Evolutionary conservation across 257 asterid genomes (phyloP), one percentile per base, ranked within the genome.

Genomic region (Solanum sejunctum): DNA sequence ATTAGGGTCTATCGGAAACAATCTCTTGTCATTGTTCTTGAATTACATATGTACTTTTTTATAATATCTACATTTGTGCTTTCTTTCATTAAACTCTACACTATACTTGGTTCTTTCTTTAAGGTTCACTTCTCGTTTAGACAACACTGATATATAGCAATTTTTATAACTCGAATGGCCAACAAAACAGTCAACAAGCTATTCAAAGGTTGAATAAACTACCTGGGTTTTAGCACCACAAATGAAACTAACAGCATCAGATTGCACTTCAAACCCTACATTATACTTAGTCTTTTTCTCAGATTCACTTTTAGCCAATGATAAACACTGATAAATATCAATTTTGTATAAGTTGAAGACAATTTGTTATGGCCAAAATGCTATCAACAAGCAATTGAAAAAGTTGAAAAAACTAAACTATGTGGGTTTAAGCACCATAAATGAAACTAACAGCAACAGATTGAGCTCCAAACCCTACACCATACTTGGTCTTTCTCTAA

Each of bases 221-320:
- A 94, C 98, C 85, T 97, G 98, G 66, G 97, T 95, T 91, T 94
- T 94, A 69, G 98, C 97, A 84, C 98, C 95, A 83, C 98, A 97
- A 41, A 97, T 92, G 86, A 95, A 93, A 90, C 91, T 95, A 72
- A 95, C 93, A 21, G 98, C 98, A 67, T 96, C 98, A 12, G 94
- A 88, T 89, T 96, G 99, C 66, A 98, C 98, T 85, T 93, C 97
- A 43, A 6, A 43, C 47, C 47, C 47, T 43, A 43, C 47, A 43
- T 10, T 43, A 43, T 28, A 57, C 2, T 18, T 57, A 21, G 28
- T 58, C 47, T 58, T 58, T 58, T n/a, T 58, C 32, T 58, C n/a
- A 58, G 5, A 28, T 0, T 1, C 21, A 58, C 66, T 10, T n/a
- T 58, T n/a, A 26, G 15, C 66, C 66, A 58, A n/a, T 58, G 66